Base-by-base conservation (phyloP, 257 asterid genomes). In the Scutellaria galericulata region DNA sequence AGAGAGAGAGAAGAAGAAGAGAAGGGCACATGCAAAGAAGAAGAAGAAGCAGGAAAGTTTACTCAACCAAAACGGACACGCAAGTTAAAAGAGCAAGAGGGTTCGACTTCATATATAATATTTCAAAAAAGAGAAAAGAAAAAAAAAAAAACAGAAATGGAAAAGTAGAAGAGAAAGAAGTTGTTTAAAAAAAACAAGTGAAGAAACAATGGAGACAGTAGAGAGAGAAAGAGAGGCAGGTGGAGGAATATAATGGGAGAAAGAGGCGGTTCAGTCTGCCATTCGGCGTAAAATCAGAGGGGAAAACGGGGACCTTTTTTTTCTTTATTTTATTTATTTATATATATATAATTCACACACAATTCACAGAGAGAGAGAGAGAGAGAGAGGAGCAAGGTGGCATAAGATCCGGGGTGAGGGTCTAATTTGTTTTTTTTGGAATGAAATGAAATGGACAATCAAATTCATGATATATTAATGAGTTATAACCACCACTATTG, bases 221-320 rank as follows among this genome's bases (percentile, higher is more conserved):
- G 70, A 61, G 75, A 63, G 75, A 74, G 64, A 69, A 20, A 8
- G 50, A 11, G 24, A 63, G 77, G 83, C 91, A 89, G 88, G 86
- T 86, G 96, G 93, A 83, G 84, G 89, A 83, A 86, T 88, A 83
- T 88, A 88, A 86, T 79, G 96, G 96, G 83, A 82, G 83, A 42
- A 78, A 82, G 75, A 76, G 83, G 94, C 96, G 96, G 96, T 84
- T 88, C 83, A 66, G 67, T 83, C 92, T 85, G 94, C 92, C 96
- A 89, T 84, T 83, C 92, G 96, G 98, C 96, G 92, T 79, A 77
- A 83, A 81, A 75, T 70, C 79, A 82, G 92, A 86, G 93, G 86
- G 93, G 72, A 67, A 69, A 64, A 14, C 10, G 42, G 46, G 76
- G 7, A 42, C 69, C 22, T 51, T 22, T 52, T 64, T 58, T 9